phyloP scores from a whole-genome alignment of 305 asterid genomes.

The Euphrasia arctica region DNA sequence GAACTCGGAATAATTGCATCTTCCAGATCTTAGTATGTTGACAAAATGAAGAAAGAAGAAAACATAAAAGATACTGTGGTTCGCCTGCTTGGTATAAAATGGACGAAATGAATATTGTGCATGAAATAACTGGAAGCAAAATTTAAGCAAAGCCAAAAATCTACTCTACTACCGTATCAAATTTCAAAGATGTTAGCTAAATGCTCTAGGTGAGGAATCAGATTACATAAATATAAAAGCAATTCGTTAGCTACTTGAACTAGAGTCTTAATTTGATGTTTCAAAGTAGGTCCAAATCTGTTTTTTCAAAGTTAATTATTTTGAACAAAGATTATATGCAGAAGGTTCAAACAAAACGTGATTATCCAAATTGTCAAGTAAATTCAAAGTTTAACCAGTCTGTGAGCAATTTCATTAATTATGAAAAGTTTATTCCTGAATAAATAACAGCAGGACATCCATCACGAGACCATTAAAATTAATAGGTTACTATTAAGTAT shows the following conservation, averaged over 20 bases:
- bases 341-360: not conserved
- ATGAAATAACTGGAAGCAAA: too few relatives aligned
- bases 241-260: too few relatives aligned
- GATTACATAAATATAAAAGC: too few relatives aligned
- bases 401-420: conserved; percentile 2
- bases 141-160: too few relatives aligned
- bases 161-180: too few relatives aligned
- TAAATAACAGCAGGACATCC: conserved; percentile 16
- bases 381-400: conserved; percentile 16
- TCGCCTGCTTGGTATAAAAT: not conserved
- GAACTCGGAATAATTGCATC: conserved; percentile 18
- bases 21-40: not conserved
- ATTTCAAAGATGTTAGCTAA: too few relatives aligned
- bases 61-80: not conserved
- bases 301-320: too few relatives aligned
- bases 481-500: conserved; percentile 1
- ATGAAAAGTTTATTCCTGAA: conserved; percentile 8
- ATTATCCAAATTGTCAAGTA: conserved; percentile 10
- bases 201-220: too few relatives aligned
- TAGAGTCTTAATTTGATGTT: too few relatives aligned
- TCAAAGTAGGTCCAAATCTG: too few relatives aligned
- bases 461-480: conserved; percentile 20
- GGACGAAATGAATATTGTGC: too few relatives aligned
- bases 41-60: not conserved
- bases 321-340: too few relatives aligned